phyloP scores from a whole-genome alignment of 345 rosid genomes.

The Barbarea vulgaris region DNA sequence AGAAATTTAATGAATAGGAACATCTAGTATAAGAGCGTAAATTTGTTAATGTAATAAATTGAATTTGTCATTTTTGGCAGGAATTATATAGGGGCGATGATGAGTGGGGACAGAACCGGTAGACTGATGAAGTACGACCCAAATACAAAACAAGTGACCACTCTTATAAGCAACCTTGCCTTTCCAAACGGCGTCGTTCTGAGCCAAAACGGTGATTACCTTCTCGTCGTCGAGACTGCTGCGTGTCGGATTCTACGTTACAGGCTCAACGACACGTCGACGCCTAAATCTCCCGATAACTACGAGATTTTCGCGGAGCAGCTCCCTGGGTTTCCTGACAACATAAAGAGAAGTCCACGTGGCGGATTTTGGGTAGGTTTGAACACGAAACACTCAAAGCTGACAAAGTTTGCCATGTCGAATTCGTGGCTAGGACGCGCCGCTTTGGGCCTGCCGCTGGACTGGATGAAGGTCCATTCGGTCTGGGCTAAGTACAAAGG shows the following conservation, averaged over 20 bases:
- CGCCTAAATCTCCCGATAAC: constrained; percentile 23
- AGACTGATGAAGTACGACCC: constrained; percentile 70
- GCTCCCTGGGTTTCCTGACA: constrained; percentile 73
- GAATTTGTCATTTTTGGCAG: constrained; percentile 37
- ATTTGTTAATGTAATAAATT: neutral
- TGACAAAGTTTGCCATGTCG: constrained; percentile 44
- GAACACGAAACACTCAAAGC: constrained; percentile 47
- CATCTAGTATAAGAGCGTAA: no score
- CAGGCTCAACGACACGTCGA: constrained; percentile 43
- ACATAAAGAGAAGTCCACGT: constrained; percentile 60
- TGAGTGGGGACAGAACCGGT: constrained; percentile 63
- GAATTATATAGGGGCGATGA: constrained; percentile 45
- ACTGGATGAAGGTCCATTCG: constrained; percentile 45
- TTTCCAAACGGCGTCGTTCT: constrained; percentile 67
- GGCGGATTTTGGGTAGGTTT: constrained; percentile 77
- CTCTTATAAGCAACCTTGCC: constrained; percentile 47
- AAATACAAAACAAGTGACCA: constrained; percentile 43
- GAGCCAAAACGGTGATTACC: constrained; percentile 45
- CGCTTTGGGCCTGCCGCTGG: constrained; percentile 48
- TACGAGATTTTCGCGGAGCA: constrained; percentile 46
- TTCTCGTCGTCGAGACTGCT: constrained; percentile 58
- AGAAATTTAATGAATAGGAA: no score
- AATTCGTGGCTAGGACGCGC: constrained; percentile 55
- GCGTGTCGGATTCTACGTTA: constrained; percentile 48
- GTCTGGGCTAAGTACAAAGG: constrained; percentile 46